A percentile compares a stretch with the other conserved stretches of the same genome.
Evolutionary conservation across 495 filamentous ascomycete species (phyloP).

Genomic region (Eremomyces bilateralis): DNA sequence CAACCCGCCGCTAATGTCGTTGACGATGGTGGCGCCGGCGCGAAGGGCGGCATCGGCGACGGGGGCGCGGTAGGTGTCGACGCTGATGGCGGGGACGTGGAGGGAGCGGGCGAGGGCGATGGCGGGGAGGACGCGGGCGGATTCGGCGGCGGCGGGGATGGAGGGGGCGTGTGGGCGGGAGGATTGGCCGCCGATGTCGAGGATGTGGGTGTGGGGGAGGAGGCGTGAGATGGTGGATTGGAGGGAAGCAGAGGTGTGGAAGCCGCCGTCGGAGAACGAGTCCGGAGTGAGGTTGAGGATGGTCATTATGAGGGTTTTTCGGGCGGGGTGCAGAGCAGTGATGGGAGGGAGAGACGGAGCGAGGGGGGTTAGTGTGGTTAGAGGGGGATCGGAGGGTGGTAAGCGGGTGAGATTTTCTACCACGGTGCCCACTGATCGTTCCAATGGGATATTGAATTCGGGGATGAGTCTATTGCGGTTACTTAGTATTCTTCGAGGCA

Average conservation of each 20-base stretch:
- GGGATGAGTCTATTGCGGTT: slow-evolving; percentile 11
- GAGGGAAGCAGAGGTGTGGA: slow-evolving; percentile 13
- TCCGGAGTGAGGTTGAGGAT: slow-evolving; percentile 92
- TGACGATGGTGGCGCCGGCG: slow-evolving; percentile 72
- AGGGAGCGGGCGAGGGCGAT: slow-evolving; percentile 51
- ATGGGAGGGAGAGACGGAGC: slow-evolving; percentile 34
- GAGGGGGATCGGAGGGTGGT: slow-evolving; percentile 25
- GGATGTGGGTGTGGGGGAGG: slow-evolving; percentile 39
- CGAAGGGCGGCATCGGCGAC: slow-evolving; percentile 60
- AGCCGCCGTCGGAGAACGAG: slow-evolving; percentile 87
- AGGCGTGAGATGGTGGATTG: slow-evolving; percentile 20
- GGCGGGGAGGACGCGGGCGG: slow-evolving; percentile 53
- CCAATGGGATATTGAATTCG: too few species aligned
- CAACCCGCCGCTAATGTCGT: slow-evolving; percentile 72
- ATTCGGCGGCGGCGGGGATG: slow-evolving; percentile 49
- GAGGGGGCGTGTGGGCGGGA: slow-evolving; percentile 53
- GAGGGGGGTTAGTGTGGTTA: slow-evolving; percentile 51
- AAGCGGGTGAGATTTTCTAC: slow-evolving; percentile 50
- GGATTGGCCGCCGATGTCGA: slow-evolving; percentile 87
- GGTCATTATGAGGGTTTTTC: slow-evolving; percentile 68
- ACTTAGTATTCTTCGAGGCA: too few species aligned
- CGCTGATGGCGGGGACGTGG: slow-evolving; percentile 40
- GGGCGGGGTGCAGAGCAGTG: slow-evolving; percentile 36
- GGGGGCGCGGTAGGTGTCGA: slow-evolving; percentile 78
- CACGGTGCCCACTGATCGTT: too few species aligned